Percentiles rank a stretch among this genome's conserved stretches.
These are phyloP conservation scores for Stromatinia cepivora DNA, from an alignment of 2,329 filamentous ascomycete genomes.

Conservation along the genomic window DNA sequence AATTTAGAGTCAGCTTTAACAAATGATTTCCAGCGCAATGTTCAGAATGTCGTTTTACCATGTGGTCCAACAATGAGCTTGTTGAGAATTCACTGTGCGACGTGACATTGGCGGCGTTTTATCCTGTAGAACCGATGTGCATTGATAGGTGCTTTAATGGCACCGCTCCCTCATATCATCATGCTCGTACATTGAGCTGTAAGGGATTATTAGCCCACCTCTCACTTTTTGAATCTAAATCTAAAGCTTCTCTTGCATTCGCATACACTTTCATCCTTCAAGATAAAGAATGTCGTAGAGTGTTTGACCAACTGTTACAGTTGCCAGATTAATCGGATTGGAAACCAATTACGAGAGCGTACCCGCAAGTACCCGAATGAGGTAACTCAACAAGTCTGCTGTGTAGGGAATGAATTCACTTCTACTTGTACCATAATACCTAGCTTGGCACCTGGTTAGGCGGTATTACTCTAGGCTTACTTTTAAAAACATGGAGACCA, in stretches of 20 bases:
- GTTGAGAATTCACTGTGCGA: not conserved
- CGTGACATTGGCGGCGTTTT: not conserved
- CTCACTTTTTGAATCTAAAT: not conserved
- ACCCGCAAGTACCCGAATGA: not conserved
- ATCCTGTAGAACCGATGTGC: not conserved
- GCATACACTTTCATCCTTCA: not conserved
- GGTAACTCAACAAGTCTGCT: not conserved
- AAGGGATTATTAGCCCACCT: not conserved
- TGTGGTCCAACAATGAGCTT: not conserved
- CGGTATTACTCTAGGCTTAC: not conserved
- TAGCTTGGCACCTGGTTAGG: too few relatives aligned
- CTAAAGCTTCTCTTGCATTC: too few relatives aligned
- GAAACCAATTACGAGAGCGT: not conserved
- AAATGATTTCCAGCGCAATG: not conserved
- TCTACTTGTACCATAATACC: not conserved
- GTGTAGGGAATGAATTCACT: not conserved
- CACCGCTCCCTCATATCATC: not conserved
- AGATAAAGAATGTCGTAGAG: not conserved
- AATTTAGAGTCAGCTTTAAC: not conserved
- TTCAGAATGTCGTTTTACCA: not conserved
- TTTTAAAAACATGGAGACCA: too few relatives aligned
- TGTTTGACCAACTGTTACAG: not conserved
- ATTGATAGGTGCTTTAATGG: not conserved
- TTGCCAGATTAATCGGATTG: not conserved
- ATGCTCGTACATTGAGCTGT: not conserved